Evolutionary conservation across 192 early-diverging fungal genomes (phyloP).

Genomic region (Mortierella claussenii): DNA sequence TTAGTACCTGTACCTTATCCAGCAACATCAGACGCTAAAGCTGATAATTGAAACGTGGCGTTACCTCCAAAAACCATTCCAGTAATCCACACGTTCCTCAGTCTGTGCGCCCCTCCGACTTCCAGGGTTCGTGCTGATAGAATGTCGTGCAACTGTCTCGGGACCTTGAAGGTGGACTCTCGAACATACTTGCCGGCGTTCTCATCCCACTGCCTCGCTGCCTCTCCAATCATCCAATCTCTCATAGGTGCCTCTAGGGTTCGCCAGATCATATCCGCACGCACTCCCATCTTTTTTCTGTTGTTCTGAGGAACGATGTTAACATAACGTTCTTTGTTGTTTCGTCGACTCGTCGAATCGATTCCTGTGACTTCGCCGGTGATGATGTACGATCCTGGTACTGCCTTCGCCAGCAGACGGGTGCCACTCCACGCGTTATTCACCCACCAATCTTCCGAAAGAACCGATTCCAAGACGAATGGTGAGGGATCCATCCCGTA

Average conservation of each 20-base stretch:
- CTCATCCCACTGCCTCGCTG: constrained; percentile 13
- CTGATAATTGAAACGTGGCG: too few species aligned
- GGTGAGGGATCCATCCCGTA: too few species aligned
- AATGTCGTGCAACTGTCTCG: constrained; percentile 13
- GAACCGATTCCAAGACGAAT: constrained; percentile 11
- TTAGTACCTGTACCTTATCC: too few species aligned
- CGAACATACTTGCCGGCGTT: constrained; percentile 25
- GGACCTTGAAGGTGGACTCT: constrained; percentile 17
- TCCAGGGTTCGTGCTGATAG: too few species aligned
- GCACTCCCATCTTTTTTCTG: constrained; percentile 8
- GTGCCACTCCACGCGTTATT: constrained; percentile 15
- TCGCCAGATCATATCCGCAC: constrained; percentile 16
- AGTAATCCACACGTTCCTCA: too few species aligned
- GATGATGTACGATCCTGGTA: constrained; percentile 15
- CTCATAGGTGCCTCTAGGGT: constrained; percentile 1
- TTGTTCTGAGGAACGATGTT: constrained; percentile 10
- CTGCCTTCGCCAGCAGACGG: constrained; percentile 8
- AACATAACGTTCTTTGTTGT: constrained; percentile 12
- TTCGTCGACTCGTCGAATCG: constrained; percentile 21
- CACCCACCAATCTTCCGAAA: constrained; percentile 21
- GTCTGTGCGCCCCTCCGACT: too few species aligned
- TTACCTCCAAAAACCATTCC: too few species aligned
- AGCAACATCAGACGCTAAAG: too few species aligned
- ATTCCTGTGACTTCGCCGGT: constrained; percentile 12
- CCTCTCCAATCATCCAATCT: constrained; percentile 30